Evolutionary conservation across 2,329 filamentous ascomycete species (phyloP).

Genomic region (Penicillium palitans): DNA sequence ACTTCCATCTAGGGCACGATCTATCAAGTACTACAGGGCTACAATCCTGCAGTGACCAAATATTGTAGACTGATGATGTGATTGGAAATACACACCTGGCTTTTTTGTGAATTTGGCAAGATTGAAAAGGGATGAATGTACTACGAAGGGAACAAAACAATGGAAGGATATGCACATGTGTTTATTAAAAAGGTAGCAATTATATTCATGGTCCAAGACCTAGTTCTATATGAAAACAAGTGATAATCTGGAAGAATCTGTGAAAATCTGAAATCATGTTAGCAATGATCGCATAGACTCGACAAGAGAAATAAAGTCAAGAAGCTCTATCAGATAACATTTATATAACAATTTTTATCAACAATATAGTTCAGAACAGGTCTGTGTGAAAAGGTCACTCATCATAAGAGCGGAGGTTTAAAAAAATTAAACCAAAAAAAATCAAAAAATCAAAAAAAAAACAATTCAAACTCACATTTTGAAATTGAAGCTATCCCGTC

Average conservation of each 20-base stretch:
- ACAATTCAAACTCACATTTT: constrained; percentile 11
- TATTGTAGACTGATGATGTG: neutral
- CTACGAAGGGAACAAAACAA: neutral
- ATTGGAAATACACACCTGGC: neutral
- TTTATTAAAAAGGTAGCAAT: neutral
- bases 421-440: neutral
- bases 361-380: constrained; percentile 63
- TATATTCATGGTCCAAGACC: neutral
- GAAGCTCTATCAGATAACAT: constrained; percentile 48
- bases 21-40: neutral
- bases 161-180: no score
- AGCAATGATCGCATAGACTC: constrained; percentile 16
- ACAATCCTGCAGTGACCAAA: neutral
- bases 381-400: constrained; percentile 16
- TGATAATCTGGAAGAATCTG: neutral
- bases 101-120: neutral
- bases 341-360: constrained; percentile 41
- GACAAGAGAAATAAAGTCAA: constrained; percentile 17
- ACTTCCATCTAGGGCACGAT: neutral
- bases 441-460: neutral
- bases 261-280: constrained; percentile 7
- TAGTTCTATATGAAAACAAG: neutral
- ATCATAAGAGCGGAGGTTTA: constrained; percentile 4
- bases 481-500: neutral
- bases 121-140: neutral